These are phyloP conservation scores for Flaveria floridana DNA, from an alignment of 140 eudicot genomes.

Conservation along the genomic window DNA sequence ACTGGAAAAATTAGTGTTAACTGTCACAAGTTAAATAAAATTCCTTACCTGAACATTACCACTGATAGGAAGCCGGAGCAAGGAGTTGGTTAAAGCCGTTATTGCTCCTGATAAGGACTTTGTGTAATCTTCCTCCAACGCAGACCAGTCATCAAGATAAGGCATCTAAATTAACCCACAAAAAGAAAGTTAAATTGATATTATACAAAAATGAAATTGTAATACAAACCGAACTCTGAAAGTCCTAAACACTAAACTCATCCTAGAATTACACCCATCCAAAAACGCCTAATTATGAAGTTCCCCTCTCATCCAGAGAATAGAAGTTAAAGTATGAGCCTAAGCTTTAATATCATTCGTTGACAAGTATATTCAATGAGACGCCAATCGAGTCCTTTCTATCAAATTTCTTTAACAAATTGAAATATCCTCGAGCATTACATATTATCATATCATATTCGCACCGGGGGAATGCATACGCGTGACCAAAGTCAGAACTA, in stretches of 20 bases:
- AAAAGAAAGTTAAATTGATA: neutral
- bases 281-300: neutral
- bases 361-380: neutral
- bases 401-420: neutral
- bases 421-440: neutral
- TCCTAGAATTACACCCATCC: neutral
- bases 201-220: neutral
- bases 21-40: neutral
- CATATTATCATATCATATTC: conserved; percentile 13
- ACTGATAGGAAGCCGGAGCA: conserved; percentile 63
- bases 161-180: conserved; percentile 51
- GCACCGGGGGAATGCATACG: neutral
- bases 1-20: neutral
- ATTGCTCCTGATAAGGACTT: conserved; percentile 49
- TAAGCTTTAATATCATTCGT: neutral
- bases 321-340: neutral
- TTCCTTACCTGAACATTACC: conserved; percentile 62
- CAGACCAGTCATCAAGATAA: conserved; percentile 69
- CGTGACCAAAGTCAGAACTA: conserved; percentile 11
- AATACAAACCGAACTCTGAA: neutral
- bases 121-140: conserved; percentile 64
- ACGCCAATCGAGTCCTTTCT: neutral
- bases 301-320: neutral
- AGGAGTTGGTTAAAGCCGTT: conserved; percentile 57
- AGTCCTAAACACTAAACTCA: neutral